Conservation (phyloP, 176 grass and related monocot genomes). For the Musa schizocarpa region DNA sequence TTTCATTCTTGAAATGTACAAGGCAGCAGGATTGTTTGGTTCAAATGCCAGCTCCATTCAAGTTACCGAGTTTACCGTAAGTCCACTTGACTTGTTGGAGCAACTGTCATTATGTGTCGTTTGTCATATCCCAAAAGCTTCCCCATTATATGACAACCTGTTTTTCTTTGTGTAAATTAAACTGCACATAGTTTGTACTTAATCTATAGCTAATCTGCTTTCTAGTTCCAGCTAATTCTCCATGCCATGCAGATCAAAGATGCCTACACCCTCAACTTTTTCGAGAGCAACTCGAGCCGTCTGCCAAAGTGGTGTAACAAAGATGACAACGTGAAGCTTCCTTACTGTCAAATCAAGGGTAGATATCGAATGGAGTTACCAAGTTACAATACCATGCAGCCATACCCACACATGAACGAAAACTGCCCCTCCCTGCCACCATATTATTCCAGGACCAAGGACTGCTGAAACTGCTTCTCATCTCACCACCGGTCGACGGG, state of each 20-base stretch:
- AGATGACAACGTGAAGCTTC: conserved; percentile 61
- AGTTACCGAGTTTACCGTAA: conserved; percentile 94
- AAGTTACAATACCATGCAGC: conserved; percentile 70
- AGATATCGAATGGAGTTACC: conserved; percentile 92
- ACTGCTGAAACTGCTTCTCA: conserved; percentile 37
- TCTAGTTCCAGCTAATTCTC: neutral
- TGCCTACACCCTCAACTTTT: conserved; percentile 90
- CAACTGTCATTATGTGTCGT: neutral
- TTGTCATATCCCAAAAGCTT: neutral
- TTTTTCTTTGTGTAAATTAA: neutral
- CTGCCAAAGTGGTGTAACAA: conserved; percentile 93
- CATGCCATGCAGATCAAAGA: conserved; percentile 75
- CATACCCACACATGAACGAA: conserved; percentile 87
- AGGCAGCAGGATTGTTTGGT: conserved; percentile 81
- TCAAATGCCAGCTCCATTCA: conserved; percentile 49
- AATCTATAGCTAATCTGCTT: neutral
- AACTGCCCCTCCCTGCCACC: conserved; percentile 76
- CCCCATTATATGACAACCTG: neutral
- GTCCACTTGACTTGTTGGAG: neutral
- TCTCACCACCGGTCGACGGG: neutral
- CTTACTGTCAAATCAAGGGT: conserved; percentile 93
- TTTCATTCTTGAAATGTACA: conserved; percentile 91
- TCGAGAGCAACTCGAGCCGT: conserved; percentile 50
- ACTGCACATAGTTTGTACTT: too few relatives aligned
- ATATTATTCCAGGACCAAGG: conserved; percentile 35